Conservation (phyloP, 1,284 basidiomycete species). For the Ustilago loliicola region DNA sequence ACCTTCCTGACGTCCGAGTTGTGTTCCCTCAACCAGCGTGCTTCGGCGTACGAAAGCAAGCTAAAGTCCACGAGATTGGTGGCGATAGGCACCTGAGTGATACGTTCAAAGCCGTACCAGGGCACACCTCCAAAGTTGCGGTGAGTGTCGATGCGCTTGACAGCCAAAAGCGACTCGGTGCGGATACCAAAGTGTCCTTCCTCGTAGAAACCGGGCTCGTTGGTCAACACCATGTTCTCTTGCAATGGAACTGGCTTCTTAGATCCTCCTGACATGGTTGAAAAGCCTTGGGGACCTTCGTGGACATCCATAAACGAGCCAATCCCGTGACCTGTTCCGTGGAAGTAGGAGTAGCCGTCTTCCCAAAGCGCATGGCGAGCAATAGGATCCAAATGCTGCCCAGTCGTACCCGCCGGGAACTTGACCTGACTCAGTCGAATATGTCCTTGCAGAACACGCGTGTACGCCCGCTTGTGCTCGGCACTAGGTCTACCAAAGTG, state of each 20-base stretch:
- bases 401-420: slow-evolving; percentile 66
- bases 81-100: slow-evolving; percentile 69
- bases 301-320: slow-evolving; percentile 65
- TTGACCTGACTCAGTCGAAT: slow-evolving; percentile 54
- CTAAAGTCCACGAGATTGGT: slow-evolving; percentile 64
- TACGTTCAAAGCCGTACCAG: slow-evolving; percentile 71
- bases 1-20: slow-evolving; percentile 61
- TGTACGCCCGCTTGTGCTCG: slow-evolving; percentile 66
- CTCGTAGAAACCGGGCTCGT: slow-evolving; percentile 68
- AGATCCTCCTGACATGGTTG: slow-evolving; percentile 55
- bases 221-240: slow-evolving; percentile 61
- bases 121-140: slow-evolving; percentile 55
- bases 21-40: slow-evolving; percentile 69
- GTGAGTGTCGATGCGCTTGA: slow-evolving; percentile 52
- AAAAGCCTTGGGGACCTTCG: slow-evolving; percentile 65
- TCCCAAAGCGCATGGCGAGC: slow-evolving; percentile 62
- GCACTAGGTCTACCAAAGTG: slow-evolving; percentile 65
- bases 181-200: slow-evolving; percentile 66
- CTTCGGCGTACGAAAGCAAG: slow-evolving; percentile 64
- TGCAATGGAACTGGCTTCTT: slow-evolving; percentile 49
- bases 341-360: slow-evolving; percentile 62
- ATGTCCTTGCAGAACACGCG: slow-evolving; percentile 66
- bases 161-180: slow-evolving; percentile 62
- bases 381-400: slow-evolving; percentile 60
- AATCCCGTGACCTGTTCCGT: slow-evolving; percentile 67